phyloP scores from a whole-genome alignment of 2,329 filamentous ascomycete species.

The Onygenales sp. region DNA sequence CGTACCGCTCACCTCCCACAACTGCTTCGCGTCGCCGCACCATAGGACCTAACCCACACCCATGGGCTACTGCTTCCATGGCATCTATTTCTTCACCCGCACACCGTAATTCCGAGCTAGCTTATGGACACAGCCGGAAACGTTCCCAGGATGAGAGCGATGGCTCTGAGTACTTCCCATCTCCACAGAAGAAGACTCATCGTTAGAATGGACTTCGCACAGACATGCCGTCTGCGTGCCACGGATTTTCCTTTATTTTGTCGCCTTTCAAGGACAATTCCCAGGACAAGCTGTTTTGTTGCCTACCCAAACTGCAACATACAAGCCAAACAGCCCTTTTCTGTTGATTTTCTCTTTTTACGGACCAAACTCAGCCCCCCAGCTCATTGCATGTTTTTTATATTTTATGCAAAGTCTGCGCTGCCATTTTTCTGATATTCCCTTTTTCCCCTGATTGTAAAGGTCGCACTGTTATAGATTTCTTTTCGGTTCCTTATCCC shows the following conservation, averaged over 20 bases:
- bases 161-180: constrained; percentile 1
- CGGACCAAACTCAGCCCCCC: neutral
- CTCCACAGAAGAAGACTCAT: constrained; percentile 5
- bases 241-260: neutral
- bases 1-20: neutral
- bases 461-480: neutral
- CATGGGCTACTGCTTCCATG: neutral
- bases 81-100: neutral
- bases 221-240: neutral
- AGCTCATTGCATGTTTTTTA: neutral
- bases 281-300: neutral
- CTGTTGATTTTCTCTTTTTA: neutral
- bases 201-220: neutral
- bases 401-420: neutral
- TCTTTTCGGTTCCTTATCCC: neutral
- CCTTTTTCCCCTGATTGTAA: neutral
- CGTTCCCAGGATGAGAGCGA: constrained; percentile 6
- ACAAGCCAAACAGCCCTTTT: neutral
- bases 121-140: constrained; percentile 4
- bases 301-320: neutral
- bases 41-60: neutral
- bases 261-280: neutral
- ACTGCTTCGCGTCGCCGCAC: neutral
- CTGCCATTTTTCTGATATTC: neutral
- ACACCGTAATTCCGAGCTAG: neutral